Conservation (phyloP, 2,329 filamentous ascomycete species). For the Microsporum audouinii region DNA sequence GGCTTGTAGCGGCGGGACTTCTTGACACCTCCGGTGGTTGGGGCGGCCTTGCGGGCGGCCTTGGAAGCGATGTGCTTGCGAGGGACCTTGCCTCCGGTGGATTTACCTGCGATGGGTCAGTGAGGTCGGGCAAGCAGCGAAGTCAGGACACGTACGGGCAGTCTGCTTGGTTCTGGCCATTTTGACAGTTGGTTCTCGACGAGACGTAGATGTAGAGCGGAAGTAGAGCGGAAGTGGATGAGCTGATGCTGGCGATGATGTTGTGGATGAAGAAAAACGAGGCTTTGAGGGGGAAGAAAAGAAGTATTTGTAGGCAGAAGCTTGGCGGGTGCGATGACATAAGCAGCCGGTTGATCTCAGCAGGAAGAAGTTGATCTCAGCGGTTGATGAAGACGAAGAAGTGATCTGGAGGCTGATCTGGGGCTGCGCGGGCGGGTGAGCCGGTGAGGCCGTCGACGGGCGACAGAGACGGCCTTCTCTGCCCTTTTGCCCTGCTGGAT, state of each 20-base stretch:
- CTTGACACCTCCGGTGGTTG: slow-evolving; percentile 94
- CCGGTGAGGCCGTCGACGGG: too few relatives aligned
- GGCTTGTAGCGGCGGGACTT: slow-evolving; percentile 88
- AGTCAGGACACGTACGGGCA: slow-evolving; percentile 35
- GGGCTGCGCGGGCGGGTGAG: too few relatives aligned
- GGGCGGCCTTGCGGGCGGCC: slow-evolving; percentile 95
- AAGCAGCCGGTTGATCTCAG: not conserved
- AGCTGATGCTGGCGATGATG: slow-evolving; percentile 18
- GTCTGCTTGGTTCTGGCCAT: slow-evolving; percentile 45
- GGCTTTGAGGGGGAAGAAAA: slow-evolving; percentile 20
- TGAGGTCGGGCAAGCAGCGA: slow-evolving; percentile 18
- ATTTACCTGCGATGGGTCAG: slow-evolving; percentile 49
- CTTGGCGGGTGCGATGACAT: not conserved
- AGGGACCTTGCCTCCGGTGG: slow-evolving; percentile 60
- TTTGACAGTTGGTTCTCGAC: slow-evolving; percentile 20
- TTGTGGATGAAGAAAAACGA: slow-evolving; percentile 18
- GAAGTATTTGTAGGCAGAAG: slow-evolving; percentile 17
- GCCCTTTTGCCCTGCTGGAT: too few relatives aligned
- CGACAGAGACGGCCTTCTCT: too few relatives aligned
- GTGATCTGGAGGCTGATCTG: too few relatives aligned
- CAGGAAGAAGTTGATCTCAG: slow-evolving; percentile 1
- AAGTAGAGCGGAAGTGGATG: slow-evolving; percentile 19
- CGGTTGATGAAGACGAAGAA: slow-evolving; percentile 18
- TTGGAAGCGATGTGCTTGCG: slow-evolving; percentile 98
- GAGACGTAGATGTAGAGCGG: slow-evolving; percentile 19